These are phyloP conservation scores for Xylariaceae sp. DNA, from an alignment of 2,329 filamentous ascomycete genomes.

Conservation along the genomic window DNA sequence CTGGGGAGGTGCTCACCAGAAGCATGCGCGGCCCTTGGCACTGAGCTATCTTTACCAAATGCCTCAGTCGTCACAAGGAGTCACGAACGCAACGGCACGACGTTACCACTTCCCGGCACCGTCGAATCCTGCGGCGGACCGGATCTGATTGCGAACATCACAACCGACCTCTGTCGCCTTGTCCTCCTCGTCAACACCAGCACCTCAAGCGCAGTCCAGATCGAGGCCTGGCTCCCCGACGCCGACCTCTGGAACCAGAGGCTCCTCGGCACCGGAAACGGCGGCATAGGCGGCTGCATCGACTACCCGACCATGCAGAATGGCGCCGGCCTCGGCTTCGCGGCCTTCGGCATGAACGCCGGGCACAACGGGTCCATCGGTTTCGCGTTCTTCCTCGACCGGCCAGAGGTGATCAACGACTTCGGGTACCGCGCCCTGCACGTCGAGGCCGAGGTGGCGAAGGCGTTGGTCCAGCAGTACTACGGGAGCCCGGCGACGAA, in stretches of 20 bases:
- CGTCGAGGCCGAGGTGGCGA: conserved; percentile 39
- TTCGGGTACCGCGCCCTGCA: conserved; percentile 29
- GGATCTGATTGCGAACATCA: conserved; percentile 5
- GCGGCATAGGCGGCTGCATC: conserved; percentile 37
- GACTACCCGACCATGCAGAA: conserved; percentile 36
- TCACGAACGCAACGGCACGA: conserved; percentile 4
- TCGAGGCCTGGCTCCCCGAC: conserved; percentile 16
- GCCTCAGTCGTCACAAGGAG: too few relatives aligned
- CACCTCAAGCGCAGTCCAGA: conserved; percentile 10
- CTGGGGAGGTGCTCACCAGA: too few relatives aligned
- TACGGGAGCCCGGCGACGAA: conserved; percentile 34
- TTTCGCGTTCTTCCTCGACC: conserved; percentile 18
- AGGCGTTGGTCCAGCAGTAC: conserved; percentile 38
- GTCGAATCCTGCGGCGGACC: conserved; percentile 11
- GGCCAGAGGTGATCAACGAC: conserved; percentile 25
- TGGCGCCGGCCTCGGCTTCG: conserved; percentile 32
- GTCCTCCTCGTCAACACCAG: conserved; percentile 8
- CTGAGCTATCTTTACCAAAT: too few relatives aligned
- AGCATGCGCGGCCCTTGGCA: too few relatives aligned
- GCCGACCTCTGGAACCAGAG: conserved; percentile 30
- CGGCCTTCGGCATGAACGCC: conserved; percentile 35
- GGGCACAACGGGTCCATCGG: conserved; percentile 35
- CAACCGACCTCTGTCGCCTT: conserved; percentile 9
- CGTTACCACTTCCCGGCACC: conserved; percentile 6
- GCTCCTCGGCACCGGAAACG: conserved; percentile 36